phyloP scores from a whole-genome alignment of 805 yeast species.

The Myxozyma sirexii region DNA sequence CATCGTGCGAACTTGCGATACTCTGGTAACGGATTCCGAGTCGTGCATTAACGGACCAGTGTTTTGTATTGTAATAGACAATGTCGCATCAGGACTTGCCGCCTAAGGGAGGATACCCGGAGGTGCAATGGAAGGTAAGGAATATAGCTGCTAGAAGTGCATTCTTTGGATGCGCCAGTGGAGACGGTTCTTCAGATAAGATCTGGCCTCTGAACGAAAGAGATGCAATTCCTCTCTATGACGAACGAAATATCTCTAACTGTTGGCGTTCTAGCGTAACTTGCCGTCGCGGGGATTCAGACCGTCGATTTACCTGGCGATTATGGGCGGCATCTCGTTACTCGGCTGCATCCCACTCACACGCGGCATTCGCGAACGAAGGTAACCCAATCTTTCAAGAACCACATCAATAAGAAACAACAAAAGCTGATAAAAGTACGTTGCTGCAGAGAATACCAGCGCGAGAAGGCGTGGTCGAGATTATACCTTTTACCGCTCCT shows the following conservation, averaged over 20 bases:
- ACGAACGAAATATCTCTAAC: too few relatives aligned
- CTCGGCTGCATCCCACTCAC: constrained; percentile 72
- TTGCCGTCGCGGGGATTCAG: constrained; percentile 84
- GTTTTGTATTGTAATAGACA: too few relatives aligned
- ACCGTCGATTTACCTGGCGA: constrained; percentile 69
- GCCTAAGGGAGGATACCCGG: constrained; percentile 83
- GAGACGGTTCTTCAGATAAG: not conserved
- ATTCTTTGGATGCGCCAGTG: not conserved
- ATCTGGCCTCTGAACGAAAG: too few relatives aligned
- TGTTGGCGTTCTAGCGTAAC: constrained; percentile 63
- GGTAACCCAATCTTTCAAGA: constrained; percentile 29
- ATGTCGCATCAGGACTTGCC: constrained; percentile 68
- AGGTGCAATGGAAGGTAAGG: constrained; percentile 75
- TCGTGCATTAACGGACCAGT: too few relatives aligned
- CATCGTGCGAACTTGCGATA: not conserved
- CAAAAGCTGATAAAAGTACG: not conserved
- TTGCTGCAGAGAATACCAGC: constrained; percentile 62
- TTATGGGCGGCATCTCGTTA: constrained; percentile 62
- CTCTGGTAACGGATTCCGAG: too few relatives aligned
- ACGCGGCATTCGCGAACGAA: constrained; percentile 70
- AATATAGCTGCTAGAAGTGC: too few relatives aligned
- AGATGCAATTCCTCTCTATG: not conserved
- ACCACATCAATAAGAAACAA: too few relatives aligned
- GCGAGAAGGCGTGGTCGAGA: constrained; percentile 80
- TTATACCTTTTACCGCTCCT: constrained; percentile 71